A percentile compares a stretch with the other conserved stretches of the same genome.
These are phyloP conservation scores for Saturnispora dispora DNA, from an alignment of 805 yeast species.

Conservation along the genomic window DNA sequence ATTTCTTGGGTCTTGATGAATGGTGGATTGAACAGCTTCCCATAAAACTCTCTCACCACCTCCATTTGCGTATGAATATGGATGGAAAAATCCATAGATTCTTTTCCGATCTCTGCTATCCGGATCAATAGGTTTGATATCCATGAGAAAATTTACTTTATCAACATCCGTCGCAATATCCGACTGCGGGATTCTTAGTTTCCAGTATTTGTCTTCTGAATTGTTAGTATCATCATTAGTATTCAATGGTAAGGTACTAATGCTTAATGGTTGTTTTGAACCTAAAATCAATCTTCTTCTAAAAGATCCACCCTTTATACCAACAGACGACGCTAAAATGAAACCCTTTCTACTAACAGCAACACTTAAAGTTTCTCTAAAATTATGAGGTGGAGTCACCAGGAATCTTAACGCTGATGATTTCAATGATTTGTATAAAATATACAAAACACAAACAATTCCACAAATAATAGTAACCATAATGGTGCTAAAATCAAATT, in stretches of 20 bases:
- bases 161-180: conserved; percentile 17
- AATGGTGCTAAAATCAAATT: neutral
- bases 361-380: conserved; percentile 17
- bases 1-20: conserved; percentile 38
- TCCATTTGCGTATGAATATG: conserved; percentile 92
- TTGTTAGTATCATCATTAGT: conserved; percentile 10
- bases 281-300: conserved; percentile 28
- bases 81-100: conserved; percentile 86
- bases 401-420: conserved; percentile 19
- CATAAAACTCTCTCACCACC: conserved; percentile 97
- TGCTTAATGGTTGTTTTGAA: conserved; percentile 23
- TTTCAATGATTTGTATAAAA: neutral
- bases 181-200: conserved; percentile 21
- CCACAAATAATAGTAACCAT: neutral
- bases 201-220: conserved; percentile 12
- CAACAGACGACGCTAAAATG: conserved; percentile 17
- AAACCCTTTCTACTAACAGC: conserved; percentile 18
- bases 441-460: neutral
- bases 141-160: conserved; percentile 14
- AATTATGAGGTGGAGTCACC: conserved; percentile 23
- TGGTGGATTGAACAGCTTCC: conserved; percentile 78
- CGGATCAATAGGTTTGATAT: conserved; percentile 21
- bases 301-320: conserved; percentile 20
- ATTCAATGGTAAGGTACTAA: conserved; percentile 28
- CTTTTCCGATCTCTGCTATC: conserved; percentile 31